Evolutionary conservation across 2,329 filamentous ascomycete species (phyloP).

Genomic region (Fusarium sp.): DNA sequence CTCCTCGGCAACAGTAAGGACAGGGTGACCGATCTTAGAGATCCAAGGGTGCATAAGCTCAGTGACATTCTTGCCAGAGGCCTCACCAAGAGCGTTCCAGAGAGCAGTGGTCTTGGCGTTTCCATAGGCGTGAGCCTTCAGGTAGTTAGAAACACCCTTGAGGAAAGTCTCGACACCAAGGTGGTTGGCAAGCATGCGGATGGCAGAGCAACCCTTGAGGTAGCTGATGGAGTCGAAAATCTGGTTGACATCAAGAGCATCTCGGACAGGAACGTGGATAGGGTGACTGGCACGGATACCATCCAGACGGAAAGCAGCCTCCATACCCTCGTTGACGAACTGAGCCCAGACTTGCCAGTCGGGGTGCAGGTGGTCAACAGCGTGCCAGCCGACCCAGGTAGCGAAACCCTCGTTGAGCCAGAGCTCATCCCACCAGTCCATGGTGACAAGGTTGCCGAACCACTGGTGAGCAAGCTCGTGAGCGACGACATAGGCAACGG

Average conservation of each 20-base stretch:
- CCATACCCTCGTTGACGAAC: constrained; percentile 94
- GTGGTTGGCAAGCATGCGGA: constrained; percentile 94
- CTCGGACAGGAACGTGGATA: constrained; percentile 93
- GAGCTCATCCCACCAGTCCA: constrained; percentile 96
- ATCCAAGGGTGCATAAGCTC: constrained; percentile 96
- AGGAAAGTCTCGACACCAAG: constrained; percentile 90
- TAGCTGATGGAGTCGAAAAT: constrained; percentile 98
- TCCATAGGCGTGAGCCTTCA: constrained; percentile 87
- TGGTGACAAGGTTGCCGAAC: constrained; percentile 95
- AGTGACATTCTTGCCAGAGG: constrained; percentile 86
- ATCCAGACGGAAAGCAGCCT: constrained; percentile 90
- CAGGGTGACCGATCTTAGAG: constrained; percentile 91
- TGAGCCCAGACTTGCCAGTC: constrained; percentile 99
- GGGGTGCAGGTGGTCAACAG: constrained; percentile 89
- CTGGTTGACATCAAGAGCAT: constrained; percentile 95
- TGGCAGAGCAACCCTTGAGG: constrained; percentile 93
- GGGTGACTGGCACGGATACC: constrained; percentile 91
- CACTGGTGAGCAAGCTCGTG: constrained; percentile 97
- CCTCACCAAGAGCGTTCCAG: constrained; percentile 88
- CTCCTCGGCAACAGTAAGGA: constrained; percentile 86
- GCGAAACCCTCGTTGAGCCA: constrained; percentile 98
- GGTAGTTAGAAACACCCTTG: constrained; percentile 87
- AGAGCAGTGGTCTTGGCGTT: constrained; percentile 92
- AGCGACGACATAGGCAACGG: constrained; percentile 96
- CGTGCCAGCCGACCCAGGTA: constrained; percentile 97